phyloP scores from a whole-genome alignment of 2,329 filamentous ascomycete genomes.

The Huntiella omanensis region DNA sequence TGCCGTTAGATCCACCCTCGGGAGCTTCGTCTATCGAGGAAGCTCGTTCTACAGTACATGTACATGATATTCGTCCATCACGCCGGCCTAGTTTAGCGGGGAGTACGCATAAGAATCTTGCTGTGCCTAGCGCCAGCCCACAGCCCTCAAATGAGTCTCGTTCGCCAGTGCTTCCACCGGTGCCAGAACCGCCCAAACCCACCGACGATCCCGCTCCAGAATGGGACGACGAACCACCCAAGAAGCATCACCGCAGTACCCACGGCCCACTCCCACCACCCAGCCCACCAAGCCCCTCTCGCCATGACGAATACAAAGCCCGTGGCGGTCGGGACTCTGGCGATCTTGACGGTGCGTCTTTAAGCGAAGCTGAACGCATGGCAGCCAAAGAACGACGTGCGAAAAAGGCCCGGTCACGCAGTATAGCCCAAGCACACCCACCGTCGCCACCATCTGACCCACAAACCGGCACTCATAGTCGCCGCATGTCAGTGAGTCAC shows the following conservation, averaged over 20 bases:
- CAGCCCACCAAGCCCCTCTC: conserved; percentile 3
- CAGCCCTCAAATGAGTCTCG: background rate
- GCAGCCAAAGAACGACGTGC: conserved; percentile 9
- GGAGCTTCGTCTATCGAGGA: conserved; percentile 10
- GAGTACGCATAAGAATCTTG: background rate
- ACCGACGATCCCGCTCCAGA: background rate
- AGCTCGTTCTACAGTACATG: conserved; percentile 6
- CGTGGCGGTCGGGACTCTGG: background rate
- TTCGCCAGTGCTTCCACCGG: background rate
- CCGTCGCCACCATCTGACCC: conserved; percentile 10
- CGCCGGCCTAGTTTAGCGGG: conserved; percentile 3
- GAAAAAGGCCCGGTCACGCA: conserved; percentile 8
- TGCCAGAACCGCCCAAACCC: background rate
- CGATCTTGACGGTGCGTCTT: background rate
- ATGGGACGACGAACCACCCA: background rate
- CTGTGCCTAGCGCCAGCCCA: too few species aligned
- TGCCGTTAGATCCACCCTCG: background rate
- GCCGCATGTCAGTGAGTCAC: conserved; percentile 11
- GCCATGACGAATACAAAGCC: background rate
- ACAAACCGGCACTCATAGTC: background rate
- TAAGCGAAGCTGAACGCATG: conserved; percentile 6
- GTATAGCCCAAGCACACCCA: conserved; percentile 5
- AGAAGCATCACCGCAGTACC: background rate
- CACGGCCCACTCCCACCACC: conserved; percentile 8
- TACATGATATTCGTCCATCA: conserved; percentile 4